Conservation (phyloP, 768 basidiomycete species). For the Flagelloscypha sp. region DNA sequence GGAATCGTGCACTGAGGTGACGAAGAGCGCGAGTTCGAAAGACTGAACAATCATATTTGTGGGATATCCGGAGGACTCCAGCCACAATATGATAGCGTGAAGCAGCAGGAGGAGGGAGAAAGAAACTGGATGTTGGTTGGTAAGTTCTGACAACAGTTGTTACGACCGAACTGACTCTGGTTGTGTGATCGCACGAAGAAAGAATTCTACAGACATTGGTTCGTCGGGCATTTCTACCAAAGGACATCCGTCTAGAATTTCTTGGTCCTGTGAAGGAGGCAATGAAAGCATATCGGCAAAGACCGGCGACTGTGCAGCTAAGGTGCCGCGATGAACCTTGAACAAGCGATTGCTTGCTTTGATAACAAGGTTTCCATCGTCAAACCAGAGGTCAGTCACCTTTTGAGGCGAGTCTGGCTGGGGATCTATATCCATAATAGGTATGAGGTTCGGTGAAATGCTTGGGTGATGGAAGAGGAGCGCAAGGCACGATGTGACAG, state of each 20-base stretch:
- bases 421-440: no score
- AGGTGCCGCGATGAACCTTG: slow-evolving; percentile 14
- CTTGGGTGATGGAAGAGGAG: no score
- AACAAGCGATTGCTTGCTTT: slow-evolving; percentile 16
- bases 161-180: slow-evolving; percentile 2
- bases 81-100: slow-evolving; percentile 22
- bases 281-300: slow-evolving; percentile 15
- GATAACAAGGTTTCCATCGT: slow-evolving; percentile 17
- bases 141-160: no score
- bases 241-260: slow-evolving; percentile 13
- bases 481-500: no score
- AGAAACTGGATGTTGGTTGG: slow-evolving; percentile 11
- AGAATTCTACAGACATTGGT: slow-evolving; percentile 6
- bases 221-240: slow-evolving; percentile 12
- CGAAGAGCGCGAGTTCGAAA: slow-evolving; percentile 7
- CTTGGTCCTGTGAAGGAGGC: slow-evolving; percentile 9
- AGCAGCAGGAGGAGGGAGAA: slow-evolving; percentile 14
- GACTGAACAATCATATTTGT: slow-evolving; percentile 9
- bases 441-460: no score
- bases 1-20: slow-evolving; percentile 6
- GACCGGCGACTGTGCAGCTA: slow-evolving; percentile 10
- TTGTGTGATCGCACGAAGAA: slow-evolving; percentile 6
- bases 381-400: slow-evolving; percentile 13
- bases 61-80: slow-evolving; percentile 6
- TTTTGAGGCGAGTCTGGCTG: no score